phyloP scores from a whole-genome alignment of 2,329 filamentous ascomycete species.

The Furcasterigmium furcatum region DNA sequence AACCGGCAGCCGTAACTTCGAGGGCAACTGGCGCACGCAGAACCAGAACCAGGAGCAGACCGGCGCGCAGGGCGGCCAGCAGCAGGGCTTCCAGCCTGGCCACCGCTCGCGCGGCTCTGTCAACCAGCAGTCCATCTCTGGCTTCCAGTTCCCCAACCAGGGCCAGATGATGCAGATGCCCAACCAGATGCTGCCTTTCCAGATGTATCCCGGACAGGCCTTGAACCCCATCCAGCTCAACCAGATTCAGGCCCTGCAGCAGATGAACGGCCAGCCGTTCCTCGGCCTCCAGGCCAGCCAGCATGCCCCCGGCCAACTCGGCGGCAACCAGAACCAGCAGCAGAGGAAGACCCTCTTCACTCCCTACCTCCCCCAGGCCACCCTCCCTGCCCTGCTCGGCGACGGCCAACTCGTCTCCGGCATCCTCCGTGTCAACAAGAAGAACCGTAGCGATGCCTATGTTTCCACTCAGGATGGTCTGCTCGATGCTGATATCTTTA shows the following conservation, averaged over 20 bases:
- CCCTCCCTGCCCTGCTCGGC: conserved; percentile 81
- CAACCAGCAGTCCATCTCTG: conserved; percentile 79
- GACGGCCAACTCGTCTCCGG: conserved; percentile 95
- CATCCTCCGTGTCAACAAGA: conserved; percentile 98
- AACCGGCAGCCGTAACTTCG: conserved; percentile 87
- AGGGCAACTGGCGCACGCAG: conserved; percentile 95
- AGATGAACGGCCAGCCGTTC: conserved; percentile 74
- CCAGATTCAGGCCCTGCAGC: conserved; percentile 89
- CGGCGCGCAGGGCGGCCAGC: conserved; percentile 24
- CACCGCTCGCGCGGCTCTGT: conserved; percentile 85
- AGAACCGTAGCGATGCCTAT: conserved; percentile 98
- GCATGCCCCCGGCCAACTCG: conserved; percentile 61
- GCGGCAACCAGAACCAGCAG: conserved; percentile 74
- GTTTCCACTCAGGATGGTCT: conserved; percentile 86
- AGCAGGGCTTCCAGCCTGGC: conserved; percentile 82
- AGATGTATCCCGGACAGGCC: conserved; percentile 81
- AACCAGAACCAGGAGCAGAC: conserved; percentile 56
- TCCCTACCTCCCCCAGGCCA: conserved; percentile 93
- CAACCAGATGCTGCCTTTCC: conserved; percentile 81
- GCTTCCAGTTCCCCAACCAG: conserved; percentile 86
- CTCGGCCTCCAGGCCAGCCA: conserved; percentile 68
- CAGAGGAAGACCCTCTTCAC: conserved; percentile 98
- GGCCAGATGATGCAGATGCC: conserved; percentile 84
- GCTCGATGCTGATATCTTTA: conserved; percentile 97
- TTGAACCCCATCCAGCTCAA: conserved; percentile 84